Evolutionary conservation across 345 rosid genomes (phyloP).

Genomic region (Rhizophora apiculata): DNA sequence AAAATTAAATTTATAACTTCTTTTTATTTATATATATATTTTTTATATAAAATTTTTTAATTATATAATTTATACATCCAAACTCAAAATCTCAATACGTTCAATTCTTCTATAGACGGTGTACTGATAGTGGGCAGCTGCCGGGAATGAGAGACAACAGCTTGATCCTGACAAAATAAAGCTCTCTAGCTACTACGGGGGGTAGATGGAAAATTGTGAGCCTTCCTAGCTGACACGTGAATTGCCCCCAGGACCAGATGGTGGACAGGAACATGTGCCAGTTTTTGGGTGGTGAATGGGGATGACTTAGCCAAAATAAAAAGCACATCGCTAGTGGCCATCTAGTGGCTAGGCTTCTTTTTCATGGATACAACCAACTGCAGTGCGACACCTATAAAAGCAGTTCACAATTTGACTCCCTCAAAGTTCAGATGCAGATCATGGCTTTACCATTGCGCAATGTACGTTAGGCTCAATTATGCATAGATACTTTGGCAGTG

Average conservation of each 20-base stretch:
- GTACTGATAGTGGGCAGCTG: too few species aligned
- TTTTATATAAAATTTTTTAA: too few species aligned
- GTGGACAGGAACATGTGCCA: neutral
- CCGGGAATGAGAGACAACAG: too few species aligned
- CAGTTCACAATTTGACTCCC: neutral
- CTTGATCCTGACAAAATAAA: too few species aligned
- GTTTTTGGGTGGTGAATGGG: neutral
- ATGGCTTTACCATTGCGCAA: neutral
- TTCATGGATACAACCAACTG: neutral
- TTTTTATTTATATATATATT: too few species aligned
- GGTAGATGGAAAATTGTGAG: neutral
- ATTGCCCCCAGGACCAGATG: neutral
- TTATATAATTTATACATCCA: too few species aligned
- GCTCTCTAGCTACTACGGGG: neutral
- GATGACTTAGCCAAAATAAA: neutral
- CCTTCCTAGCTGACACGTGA: slow-evolving; percentile 9
- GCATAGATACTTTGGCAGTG: neutral
- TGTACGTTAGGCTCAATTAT: neutral
- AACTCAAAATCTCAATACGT: too few species aligned
- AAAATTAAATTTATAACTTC: too few species aligned
- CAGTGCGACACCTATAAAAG: neutral
- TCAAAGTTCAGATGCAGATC: neutral
- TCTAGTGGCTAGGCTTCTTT: too few species aligned
- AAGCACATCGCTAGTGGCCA: too few species aligned
- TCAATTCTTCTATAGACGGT: too few species aligned